phyloP scores from a whole-genome alignment of 2,329 filamentous ascomycete species.

The Fusarium nanum region DNA sequence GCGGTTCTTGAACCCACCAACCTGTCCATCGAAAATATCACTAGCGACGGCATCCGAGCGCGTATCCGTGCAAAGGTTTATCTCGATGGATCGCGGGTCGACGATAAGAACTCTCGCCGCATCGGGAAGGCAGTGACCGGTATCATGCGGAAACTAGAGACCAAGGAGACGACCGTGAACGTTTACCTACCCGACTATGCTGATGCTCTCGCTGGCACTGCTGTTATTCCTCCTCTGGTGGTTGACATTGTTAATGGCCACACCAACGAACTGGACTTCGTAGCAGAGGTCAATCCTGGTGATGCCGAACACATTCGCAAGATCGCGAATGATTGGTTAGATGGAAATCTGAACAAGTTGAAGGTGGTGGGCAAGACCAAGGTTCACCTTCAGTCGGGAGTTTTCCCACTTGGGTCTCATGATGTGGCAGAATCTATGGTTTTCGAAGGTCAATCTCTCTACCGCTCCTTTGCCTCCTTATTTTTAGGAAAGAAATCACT shows the following conservation, averaged over 20 bases:
- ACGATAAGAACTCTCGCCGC: slow-evolving; percentile 75
- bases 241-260: slow-evolving; percentile 83
- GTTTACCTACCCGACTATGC: slow-evolving; percentile 88
- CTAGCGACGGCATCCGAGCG: slow-evolving; percentile 78
- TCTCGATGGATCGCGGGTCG: slow-evolving; percentile 81
- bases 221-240: slow-evolving; percentile 78
- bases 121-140: slow-evolving; percentile 83
- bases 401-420: slow-evolving; percentile 83
- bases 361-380: slow-evolving; percentile 78
- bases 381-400: slow-evolving; percentile 80
- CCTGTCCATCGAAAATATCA: slow-evolving; percentile 88
- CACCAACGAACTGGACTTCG: slow-evolving; percentile 80
- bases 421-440: slow-evolving; percentile 77
- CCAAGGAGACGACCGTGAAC: slow-evolving; percentile 75
- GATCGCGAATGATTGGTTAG: slow-evolving; percentile 89
- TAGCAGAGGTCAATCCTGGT: slow-evolving; percentile 80
- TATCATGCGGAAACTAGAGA: slow-evolving; percentile 82
- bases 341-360: slow-evolving; percentile 78
- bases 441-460: slow-evolving; percentile 85
- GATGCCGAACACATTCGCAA: slow-evolving; percentile 80
- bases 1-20: slow-evolving; percentile 84
- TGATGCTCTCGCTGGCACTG: slow-evolving; percentile 80
- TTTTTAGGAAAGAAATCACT: slow-evolving; percentile 70
- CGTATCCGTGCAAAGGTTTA: slow-evolving; percentile 84
- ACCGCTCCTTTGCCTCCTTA: slow-evolving; percentile 69